Evolutionary conservation across 352 stramenopile genomes (phyloP).

Genomic region (Phytophthora nicotianae): DNA sequence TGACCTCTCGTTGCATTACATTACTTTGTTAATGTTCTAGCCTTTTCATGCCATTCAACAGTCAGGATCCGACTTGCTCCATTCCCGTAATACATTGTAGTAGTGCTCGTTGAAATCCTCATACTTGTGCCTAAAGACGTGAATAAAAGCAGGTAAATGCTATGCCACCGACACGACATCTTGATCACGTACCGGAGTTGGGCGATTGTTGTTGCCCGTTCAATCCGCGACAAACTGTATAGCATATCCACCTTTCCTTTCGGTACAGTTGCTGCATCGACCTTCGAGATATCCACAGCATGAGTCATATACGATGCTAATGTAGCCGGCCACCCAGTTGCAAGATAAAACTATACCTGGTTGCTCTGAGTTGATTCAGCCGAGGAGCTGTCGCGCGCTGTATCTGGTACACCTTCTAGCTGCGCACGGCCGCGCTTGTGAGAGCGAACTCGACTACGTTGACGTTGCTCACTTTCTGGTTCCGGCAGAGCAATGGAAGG

Average conservation of each 20-base stretch:
- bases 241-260: constrained; percentile 21
- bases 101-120: constrained; percentile 52
- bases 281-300: constrained; percentile 11
- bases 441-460: constrained; percentile 15
- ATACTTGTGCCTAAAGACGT: constrained; percentile 44
- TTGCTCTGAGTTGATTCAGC: constrained; percentile 13
- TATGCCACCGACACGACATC: background rate
- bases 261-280: constrained; percentile 2
- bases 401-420: constrained; percentile 11
- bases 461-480: constrained; percentile 9
- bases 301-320: constrained; percentile 11
- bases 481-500: constrained; percentile 10
- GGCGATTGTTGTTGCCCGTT: constrained; percentile 37
- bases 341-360: constrained; percentile 19
- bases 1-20: constrained; percentile 2
- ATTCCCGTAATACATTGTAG: constrained; percentile 52
- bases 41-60: constrained; percentile 9
- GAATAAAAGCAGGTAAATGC: constrained; percentile 6
- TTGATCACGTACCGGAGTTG: constrained; percentile 33
- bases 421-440: constrained; percentile 14
- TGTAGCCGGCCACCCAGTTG: background rate
- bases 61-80: constrained; percentile 41
- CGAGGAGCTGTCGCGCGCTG: background rate
- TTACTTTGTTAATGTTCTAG: constrained; percentile 1
- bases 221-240: constrained; percentile 26